Conservation (phyloP, 495 filamentous ascomycete species). For the Oleoguttula mirabilis region DNA sequence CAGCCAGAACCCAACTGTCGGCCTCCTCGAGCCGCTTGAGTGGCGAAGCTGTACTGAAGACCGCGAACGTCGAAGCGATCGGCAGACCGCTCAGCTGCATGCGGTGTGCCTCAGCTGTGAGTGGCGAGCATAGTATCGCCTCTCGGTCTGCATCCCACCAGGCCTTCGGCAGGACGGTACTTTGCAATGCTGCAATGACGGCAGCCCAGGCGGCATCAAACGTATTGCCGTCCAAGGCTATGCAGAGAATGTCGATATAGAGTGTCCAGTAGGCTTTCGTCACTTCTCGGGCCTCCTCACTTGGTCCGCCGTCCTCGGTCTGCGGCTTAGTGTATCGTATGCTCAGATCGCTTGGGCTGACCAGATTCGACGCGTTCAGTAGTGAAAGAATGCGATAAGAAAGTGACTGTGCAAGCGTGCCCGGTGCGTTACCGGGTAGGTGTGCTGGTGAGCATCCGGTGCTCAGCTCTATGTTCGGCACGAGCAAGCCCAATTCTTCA, state of each 20-base stretch:
- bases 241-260: slow-evolving; percentile 82
- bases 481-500: slow-evolving; percentile 56
- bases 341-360: slow-evolving; percentile 50
- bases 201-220: slow-evolving; percentile 85
- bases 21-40: slow-evolving; percentile 25
- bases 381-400: slow-evolving; percentile 64
- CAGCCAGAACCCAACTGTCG: slow-evolving; percentile 63
- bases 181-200: slow-evolving; percentile 65
- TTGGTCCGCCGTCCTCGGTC: slow-evolving; percentile 31
- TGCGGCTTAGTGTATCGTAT: slow-evolving; percentile 51
- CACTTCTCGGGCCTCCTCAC: slow-evolving; percentile 26
- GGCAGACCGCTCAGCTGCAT: slow-evolving; percentile 50
- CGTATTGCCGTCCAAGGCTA: slow-evolving; percentile 79
- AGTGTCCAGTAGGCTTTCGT: slow-evolving; percentile 89
- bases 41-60: slow-evolving; percentile 47
- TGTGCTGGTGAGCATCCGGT: slow-evolving; percentile 81
- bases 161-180: slow-evolving; percentile 67
- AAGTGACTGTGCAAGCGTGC: slow-evolving; percentile 67
- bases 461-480: slow-evolving; percentile 81
- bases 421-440: slow-evolving; percentile 64
- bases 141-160: slow-evolving; percentile 79
- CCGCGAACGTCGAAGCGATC: slow-evolving; percentile 57
- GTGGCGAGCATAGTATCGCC: slow-evolving; percentile 59
- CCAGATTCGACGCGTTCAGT: slow-evolving; percentile 52
- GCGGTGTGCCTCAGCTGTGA: slow-evolving; percentile 34